Conservation (phyloP, 495 filamentous ascomycete species). For the Penicillium soppii region DNA sequence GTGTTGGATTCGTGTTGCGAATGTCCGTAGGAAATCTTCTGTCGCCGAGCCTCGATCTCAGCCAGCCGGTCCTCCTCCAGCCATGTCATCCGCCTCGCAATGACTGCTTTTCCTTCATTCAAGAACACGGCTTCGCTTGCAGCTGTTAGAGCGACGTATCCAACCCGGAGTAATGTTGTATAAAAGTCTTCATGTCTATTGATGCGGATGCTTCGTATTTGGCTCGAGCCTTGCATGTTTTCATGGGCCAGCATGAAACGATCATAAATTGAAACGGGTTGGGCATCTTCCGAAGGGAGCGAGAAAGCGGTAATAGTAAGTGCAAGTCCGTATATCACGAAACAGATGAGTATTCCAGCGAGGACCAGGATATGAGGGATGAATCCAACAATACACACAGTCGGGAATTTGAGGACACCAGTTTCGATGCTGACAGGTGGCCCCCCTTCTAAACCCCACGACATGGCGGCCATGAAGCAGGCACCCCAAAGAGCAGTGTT, state of each 20-base stretch:
- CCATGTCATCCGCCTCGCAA: conserved; percentile 81
- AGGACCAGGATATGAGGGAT: conserved; percentile 88
- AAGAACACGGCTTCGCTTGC: conserved; percentile 95
- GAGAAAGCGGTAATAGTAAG: conserved; percentile 74
- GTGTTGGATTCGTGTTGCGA: conserved; percentile 33
- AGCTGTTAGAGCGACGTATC: conserved; percentile 83
- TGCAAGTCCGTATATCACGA: conserved; percentile 71
- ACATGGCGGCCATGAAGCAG: conserved; percentile 79
- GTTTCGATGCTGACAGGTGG: conserved; percentile 43
- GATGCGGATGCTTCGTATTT: conserved; percentile 74
- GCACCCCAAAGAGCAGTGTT: conserved; percentile 88
- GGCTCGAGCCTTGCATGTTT: conserved; percentile 90
- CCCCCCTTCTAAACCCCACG: conserved; percentile 65
- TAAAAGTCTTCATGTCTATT: conserved; percentile 93
- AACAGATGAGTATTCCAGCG: conserved; percentile 71
- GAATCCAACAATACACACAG: conserved; percentile 91
- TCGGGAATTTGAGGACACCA: conserved; percentile 75
- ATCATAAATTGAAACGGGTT: conserved; percentile 44
- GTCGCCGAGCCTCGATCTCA: conserved; percentile 47
- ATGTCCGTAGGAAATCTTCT: conserved; percentile 15
- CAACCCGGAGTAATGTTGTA: conserved; percentile 78
- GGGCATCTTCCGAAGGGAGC: conserved; percentile 45
- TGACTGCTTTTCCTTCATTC: conserved; percentile 79
- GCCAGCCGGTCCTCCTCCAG: conserved; percentile 81
- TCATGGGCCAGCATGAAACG: conserved; percentile 66